phyloP scores from a whole-genome alignment of 2,329 filamentous ascomycete species.

The Ramularia endophylla region DNA sequence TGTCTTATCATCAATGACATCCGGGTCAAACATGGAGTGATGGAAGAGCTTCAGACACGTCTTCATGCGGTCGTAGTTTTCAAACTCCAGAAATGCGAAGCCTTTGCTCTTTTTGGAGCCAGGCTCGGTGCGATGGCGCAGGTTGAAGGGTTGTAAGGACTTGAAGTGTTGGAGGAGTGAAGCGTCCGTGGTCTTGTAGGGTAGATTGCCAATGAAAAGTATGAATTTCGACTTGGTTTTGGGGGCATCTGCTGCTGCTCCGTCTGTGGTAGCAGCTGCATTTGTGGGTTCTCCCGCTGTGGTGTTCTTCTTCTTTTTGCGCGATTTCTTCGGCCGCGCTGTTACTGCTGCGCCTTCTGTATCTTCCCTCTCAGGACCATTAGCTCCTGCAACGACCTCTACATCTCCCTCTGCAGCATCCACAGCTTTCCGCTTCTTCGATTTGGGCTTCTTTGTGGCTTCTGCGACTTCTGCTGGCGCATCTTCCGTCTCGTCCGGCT shows the following conservation, averaged over 20 bases:
- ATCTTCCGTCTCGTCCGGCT: slow-evolving; percentile 18
- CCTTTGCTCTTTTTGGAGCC: slow-evolving; percentile 62
- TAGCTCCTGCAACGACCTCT: slow-evolving; percentile 1
- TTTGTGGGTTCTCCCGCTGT: slow-evolving; percentile 4
- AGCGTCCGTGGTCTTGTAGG: slow-evolving; percentile 69
- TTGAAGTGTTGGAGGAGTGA: slow-evolving; percentile 71
- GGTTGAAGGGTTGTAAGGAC: slow-evolving; percentile 61
- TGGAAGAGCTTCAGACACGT: slow-evolving; percentile 88
- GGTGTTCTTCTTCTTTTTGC: slow-evolving; percentile 14
- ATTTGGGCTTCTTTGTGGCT: slow-evolving; percentile 11
- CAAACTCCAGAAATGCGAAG: slow-evolving; percentile 85
- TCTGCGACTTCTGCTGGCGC: slow-evolving; percentile 7
- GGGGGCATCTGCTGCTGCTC: slow-evolving; percentile 3
- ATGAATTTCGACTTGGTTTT: slow-evolving; percentile 59
- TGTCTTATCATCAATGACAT: slow-evolving; percentile 12
- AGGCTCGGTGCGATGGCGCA: slow-evolving; percentile 69
- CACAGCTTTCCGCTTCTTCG: slow-evolving; percentile 10
- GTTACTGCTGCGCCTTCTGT: slow-evolving; percentile 2
- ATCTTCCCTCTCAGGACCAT: slow-evolving; percentile 17
- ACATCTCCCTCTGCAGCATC: slow-evolving; percentile 6
- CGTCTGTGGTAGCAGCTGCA: slow-evolving; percentile 10
- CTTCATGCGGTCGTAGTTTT: slow-evolving; percentile 81
- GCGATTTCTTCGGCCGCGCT: slow-evolving; percentile 10
- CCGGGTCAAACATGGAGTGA: slow-evolving; percentile 65
- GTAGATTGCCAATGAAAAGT: slow-evolving; percentile 83